Percentiles rank a stretch among this genome's conserved stretches.
phyloP scores from a whole-genome alignment of 2,329 filamentous ascomycete species.

The Arthrobotrys conoides region DNA sequence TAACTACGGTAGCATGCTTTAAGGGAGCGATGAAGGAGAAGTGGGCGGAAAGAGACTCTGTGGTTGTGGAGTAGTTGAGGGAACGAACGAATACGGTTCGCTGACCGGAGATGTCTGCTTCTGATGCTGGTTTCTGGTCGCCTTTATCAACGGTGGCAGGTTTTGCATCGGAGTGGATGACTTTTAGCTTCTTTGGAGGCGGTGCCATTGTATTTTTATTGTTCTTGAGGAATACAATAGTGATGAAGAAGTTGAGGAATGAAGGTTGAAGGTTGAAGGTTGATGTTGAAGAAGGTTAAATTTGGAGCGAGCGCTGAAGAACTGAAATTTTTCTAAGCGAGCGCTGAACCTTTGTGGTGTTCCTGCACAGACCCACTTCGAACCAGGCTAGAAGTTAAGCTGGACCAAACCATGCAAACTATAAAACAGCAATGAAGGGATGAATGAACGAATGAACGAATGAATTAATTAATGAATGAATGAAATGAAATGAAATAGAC shows the following conservation, averaged over 20 bases:
- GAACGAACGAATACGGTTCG: constrained; percentile 91
- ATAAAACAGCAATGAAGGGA: no score
- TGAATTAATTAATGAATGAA: no score
- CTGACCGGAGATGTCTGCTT: constrained; percentile 65
- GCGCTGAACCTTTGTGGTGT: neutral
- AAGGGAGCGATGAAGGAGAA: constrained; percentile 96
- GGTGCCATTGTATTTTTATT: constrained; percentile 33
- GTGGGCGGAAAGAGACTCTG: constrained; percentile 84
- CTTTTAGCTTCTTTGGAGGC: constrained; percentile 54
- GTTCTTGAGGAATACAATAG: neutral
- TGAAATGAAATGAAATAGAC: no score
- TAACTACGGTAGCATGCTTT: constrained; percentile 94
- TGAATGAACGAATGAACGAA: no score
- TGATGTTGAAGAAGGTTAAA: neutral
- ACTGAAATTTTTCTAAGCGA: constrained; percentile 47
- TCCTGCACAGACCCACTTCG: constrained; percentile 1
- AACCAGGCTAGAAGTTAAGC: neutral
- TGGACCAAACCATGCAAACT: no score
- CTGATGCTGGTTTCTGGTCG: constrained; percentile 24
- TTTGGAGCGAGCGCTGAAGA: constrained; percentile 2
- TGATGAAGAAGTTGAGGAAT: neutral
- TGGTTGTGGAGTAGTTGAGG: constrained; percentile 82
- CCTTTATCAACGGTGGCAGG: neutral
- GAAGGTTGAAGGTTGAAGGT: constrained; percentile 16
- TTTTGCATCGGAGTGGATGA: constrained; percentile 24